A percentile compares a stretch with the other conserved stretches of the same genome.
Conservation (phyloP, 2,329 filamentous ascomycete species). For the Graphiopsis chlorocephala region DNA sequence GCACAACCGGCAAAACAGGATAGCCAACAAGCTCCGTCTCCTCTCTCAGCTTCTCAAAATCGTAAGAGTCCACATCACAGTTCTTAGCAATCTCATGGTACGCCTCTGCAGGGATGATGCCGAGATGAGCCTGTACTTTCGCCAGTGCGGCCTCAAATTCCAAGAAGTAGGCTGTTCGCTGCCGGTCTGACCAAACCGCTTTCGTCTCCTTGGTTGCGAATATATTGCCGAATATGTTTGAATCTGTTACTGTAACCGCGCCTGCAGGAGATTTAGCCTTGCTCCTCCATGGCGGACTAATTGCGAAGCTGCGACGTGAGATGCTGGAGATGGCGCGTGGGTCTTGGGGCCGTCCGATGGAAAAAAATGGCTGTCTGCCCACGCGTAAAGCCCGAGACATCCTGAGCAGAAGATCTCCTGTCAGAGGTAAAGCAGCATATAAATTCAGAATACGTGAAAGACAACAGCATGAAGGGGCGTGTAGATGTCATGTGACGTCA, state of each 20-base stretch:
- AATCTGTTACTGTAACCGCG: not conserved
- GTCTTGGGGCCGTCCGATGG: not conserved
- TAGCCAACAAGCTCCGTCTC: constrained; percentile 31
- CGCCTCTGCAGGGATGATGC: constrained; percentile 31
- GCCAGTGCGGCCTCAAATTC: constrained; percentile 32
- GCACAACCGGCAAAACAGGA: constrained; percentile 23
- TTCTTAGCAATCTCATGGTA: constrained; percentile 29
- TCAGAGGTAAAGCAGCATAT: not conserved
- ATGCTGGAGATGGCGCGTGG: not conserved
- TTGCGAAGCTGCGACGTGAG: too few relatives aligned
- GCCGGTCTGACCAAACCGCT: constrained; percentile 31
- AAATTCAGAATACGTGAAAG: not conserved
- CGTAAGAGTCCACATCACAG: constrained; percentile 23
- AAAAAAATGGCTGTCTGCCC: not conserved
- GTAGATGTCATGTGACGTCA: not conserved
- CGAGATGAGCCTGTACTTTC: constrained; percentile 28
- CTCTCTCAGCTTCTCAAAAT: constrained; percentile 26
- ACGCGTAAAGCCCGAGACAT: not conserved
- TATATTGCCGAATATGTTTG: not conserved
- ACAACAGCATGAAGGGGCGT: not conserved
- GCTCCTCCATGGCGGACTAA: too few relatives aligned
- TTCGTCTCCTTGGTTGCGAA: not conserved
- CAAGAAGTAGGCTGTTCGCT: constrained; percentile 30
- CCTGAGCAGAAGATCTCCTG: not conserved
- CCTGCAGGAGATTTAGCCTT: not conserved